Evolutionary conservation across 164 flowering plant genomes (phyloP).

Genomic region (Tinospora cordifolia): DNA sequence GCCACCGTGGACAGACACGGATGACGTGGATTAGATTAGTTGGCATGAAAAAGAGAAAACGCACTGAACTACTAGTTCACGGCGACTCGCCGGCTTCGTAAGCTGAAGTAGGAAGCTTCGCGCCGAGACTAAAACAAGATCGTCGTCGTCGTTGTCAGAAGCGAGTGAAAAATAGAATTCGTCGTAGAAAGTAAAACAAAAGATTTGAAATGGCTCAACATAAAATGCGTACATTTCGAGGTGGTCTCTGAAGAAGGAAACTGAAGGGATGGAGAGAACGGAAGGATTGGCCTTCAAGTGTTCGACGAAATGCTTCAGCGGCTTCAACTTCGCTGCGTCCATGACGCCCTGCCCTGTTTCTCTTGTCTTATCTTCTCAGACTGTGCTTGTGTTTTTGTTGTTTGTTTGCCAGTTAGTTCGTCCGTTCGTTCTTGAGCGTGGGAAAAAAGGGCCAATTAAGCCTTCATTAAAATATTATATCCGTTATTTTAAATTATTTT

Average conservation of each 20-base stretch:
- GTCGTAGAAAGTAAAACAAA: background rate
- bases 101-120: conserved; percentile 56
- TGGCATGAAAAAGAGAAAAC: background rate
- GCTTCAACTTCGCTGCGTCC: conserved; percentile 58
- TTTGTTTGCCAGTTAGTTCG: no score
- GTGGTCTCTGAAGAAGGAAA: conserved; percentile 88
- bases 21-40: no score
- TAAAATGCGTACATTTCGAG: conserved; percentile 54
- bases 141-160: background rate
- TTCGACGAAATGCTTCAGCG: conserved; percentile 67
- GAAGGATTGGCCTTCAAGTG: conserved; percentile 70
- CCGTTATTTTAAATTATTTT: no score
- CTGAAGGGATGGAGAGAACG: conserved; percentile 63
- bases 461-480: no score
- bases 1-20: no score
- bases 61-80: conserved; percentile 33
- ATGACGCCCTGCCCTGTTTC: conserved; percentile 22
- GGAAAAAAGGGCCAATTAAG: no score
- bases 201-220: background rate
- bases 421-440: no score
- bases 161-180: background rate
- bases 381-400: background rate
- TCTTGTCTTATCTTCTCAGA: background rate
- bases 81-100: conserved; percentile 18
- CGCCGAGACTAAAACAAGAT: conserved; percentile 52